Conservation (phyloP, 108 stramenopile species). For the Chaetoceros muelleri region DNA sequence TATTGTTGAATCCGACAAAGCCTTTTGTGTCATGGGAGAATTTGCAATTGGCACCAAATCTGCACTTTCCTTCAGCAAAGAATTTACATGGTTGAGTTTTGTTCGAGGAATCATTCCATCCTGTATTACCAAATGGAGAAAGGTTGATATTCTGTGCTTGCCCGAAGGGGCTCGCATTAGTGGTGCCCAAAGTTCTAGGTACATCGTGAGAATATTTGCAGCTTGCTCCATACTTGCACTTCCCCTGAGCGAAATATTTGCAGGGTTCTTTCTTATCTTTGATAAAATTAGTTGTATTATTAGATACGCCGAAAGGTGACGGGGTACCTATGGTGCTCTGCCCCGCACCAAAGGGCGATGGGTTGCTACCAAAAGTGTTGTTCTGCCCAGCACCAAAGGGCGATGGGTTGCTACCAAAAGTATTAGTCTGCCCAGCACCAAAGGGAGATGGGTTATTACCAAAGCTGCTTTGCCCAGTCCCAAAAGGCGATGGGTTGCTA, state of each 20-base stretch:
- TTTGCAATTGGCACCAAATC: slow-evolving; percentile 52
- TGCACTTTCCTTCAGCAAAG: slow-evolving; percentile 62
- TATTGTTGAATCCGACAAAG: slow-evolving; percentile 1
- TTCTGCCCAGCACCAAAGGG: slow-evolving; percentile 10
- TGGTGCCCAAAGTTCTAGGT: slow-evolving; percentile 1
- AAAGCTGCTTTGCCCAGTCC: slow-evolving; percentile 3
- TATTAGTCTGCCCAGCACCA: background rate
- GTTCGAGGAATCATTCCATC: slow-evolving; percentile 8
- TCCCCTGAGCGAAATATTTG: slow-evolving; percentile 14
- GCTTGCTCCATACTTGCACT: no score
- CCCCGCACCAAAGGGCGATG: no score
- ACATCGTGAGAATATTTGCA: no score
- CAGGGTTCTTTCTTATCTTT: background rate
- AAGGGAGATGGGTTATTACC: background rate
- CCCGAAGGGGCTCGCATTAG: slow-evolving; percentile 19
- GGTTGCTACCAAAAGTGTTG: no score
- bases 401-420: slow-evolving; percentile 4
- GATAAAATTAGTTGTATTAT: background rate
- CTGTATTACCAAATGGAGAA: slow-evolving; percentile 1
- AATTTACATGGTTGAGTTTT: slow-evolving; percentile 51
- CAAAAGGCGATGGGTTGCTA: slow-evolving; percentile 15
- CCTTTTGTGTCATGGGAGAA: slow-evolving; percentile 81
- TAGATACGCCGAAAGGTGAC: slow-evolving; percentile 14
- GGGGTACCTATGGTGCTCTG: no score
- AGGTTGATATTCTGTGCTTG: background rate